Base-by-base conservation (phyloP, 2,329 filamentous ascomycete genomes). In the Triangularia verruculosa region DNA sequence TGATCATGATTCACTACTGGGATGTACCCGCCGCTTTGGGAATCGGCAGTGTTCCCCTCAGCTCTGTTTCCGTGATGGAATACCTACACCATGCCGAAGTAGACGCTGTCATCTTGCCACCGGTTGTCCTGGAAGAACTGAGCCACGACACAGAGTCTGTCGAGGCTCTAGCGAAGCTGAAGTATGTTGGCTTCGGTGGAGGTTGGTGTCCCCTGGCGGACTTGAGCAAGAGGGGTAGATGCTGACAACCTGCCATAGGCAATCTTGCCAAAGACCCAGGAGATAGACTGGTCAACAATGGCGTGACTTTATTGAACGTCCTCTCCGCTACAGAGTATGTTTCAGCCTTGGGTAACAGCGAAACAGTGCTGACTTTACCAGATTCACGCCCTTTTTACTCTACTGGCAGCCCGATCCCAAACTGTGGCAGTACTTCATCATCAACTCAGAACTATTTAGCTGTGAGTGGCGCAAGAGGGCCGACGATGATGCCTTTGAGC, bases 311-410 rank as follows among this genome's bases (percentile, higher is more conserved):
- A 4, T 20, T 57, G 9, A 81, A 79, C 63, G 28, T 74, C 0
- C 79, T 82, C 4, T 74, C 75, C 0, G 72, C 78, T 9, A 82
- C 79, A 2, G 79, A 82, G 78, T 80, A 70, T 22, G 75, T 71
- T 11, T 2, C 61, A 0, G 17, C 15, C 9, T 27, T 25, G 63
- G 4, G 58, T 53, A 22, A 52, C 12, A 15, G 6, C 13, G 4
- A 11, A 22, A 11, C 8, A 30, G 28, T 52, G 12, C 25, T 62
- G 28, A 61, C 8, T 8, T 3, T 3, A 1, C n/a, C 57, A 80
- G 77, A 65, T 75, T 72, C 39, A 63, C 69, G 1, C 75, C 76
- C 0, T 77, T 74, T 59, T 73, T 76, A 0, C 52, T 76, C 3
- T 76, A 76, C 59, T 70, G 71, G 20, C 77, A 79, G 34, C 25